Conservation (phyloP, 2,329 filamentous ascomycete genomes). For the Fusarium haematococcum region DNA sequence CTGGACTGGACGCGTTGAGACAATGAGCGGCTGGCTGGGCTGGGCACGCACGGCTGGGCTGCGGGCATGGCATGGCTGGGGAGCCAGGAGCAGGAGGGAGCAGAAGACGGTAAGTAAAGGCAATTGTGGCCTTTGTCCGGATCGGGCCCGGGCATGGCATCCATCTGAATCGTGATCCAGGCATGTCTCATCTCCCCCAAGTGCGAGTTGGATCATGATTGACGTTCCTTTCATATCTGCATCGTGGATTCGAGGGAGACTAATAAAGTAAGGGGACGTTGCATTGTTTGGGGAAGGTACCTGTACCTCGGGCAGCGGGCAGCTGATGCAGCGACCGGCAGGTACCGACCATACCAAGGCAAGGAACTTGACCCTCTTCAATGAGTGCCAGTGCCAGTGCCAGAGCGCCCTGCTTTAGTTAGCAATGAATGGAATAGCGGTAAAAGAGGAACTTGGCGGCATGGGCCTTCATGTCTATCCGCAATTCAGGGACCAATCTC, state of each 20-base stretch:
- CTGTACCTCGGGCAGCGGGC: slow-evolving; percentile 21
- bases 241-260: slow-evolving; percentile 28
- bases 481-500: slow-evolving; percentile 38
- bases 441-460: slow-evolving; percentile 26
- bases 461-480: slow-evolving; percentile 26
- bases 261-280: slow-evolving; percentile 35
- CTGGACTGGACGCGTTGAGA: slow-evolving; percentile 22
- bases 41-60: slow-evolving; percentile 8
- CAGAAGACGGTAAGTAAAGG: background rate
- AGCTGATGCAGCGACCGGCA: slow-evolving; percentile 2
- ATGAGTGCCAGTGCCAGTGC: background rate
- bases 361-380: background rate
- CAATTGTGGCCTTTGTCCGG: slow-evolving; percentile 27
- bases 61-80: slow-evolving; percentile 9
- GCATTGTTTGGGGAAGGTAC: slow-evolving; percentile 26
- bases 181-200: slow-evolving; percentile 30
- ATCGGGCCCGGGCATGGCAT: slow-evolving; percentile 14
- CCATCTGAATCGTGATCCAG: slow-evolving; percentile 16
- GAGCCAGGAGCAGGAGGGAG: slow-evolving; percentile 6
- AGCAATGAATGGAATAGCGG: slow-evolving; percentile 26
- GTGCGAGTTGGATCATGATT: slow-evolving; percentile 20
- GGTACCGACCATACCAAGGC: slow-evolving; percentile 18
- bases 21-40: slow-evolving; percentile 22
- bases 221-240: slow-evolving; percentile 34
- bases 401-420: background rate